Evolutionary conservation across 1,139 yeast species (phyloP).

Genomic region (Debaryomycetaceae sp.): DNA sequence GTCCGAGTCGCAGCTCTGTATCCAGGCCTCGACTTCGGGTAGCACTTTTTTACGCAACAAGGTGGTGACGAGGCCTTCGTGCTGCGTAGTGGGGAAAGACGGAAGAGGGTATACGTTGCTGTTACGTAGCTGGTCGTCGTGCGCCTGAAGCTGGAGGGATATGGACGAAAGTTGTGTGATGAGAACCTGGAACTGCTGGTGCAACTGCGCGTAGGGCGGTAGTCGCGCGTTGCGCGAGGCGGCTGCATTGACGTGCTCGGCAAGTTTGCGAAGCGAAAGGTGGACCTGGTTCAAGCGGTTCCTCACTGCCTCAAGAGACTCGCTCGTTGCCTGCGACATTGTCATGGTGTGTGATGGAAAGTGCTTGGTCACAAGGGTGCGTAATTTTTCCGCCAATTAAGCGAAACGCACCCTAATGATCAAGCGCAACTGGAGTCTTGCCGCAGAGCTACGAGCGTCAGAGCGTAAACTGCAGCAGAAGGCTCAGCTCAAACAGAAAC

Average conservation of each 20-base stretch:
- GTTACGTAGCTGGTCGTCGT: constrained; percentile 45
- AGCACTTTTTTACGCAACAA: constrained; percentile 73
- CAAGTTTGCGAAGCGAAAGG: constrained; percentile 30
- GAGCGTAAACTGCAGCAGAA: constrained; percentile 27
- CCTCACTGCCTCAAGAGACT: constrained; percentile 31
- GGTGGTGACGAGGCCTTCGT: constrained; percentile 73
- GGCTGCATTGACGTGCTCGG: constrained; percentile 33
- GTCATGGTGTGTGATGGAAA: too few relatives aligned
- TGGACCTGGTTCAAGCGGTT: constrained; percentile 36
- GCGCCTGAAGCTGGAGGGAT: constrained; percentile 53
- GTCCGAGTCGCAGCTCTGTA: constrained; percentile 21
- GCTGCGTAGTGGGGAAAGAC: constrained; percentile 73
- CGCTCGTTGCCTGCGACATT: constrained; percentile 21
- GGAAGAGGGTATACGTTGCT: constrained; percentile 80
- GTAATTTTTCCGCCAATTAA: not conserved
- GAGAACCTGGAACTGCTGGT: constrained; percentile 74
- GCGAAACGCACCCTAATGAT: constrained; percentile 16
- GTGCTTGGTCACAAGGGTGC: too few relatives aligned
- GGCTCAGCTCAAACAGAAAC: constrained; percentile 30
- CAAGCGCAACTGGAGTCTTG: constrained; percentile 32
- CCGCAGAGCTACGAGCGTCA: constrained; percentile 28
- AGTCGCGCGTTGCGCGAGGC: constrained; percentile 28
- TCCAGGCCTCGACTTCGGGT: constrained; percentile 90
- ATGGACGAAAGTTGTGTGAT: constrained; percentile 73
- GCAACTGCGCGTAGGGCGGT: constrained; percentile 38